Evolutionary conservation across 2,329 filamentous ascomycete genomes (phyloP).

Genomic region (Dendrostoma leiphaemia): DNA sequence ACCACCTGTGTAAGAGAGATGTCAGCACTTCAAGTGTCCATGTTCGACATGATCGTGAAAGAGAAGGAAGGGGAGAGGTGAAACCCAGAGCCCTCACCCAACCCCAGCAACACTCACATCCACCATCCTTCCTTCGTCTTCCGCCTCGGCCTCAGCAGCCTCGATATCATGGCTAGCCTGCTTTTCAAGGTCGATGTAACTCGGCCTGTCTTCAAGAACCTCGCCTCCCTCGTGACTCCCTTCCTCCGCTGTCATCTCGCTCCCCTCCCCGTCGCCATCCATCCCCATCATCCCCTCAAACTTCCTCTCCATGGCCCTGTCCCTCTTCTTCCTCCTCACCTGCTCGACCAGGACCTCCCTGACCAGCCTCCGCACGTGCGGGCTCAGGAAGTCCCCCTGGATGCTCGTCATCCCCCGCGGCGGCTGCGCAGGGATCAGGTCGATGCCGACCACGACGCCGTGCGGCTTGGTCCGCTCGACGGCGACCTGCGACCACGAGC

Average conservation of each 20-base stretch:
- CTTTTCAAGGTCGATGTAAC: constrained; percentile 67
- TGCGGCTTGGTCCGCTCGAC: constrained; percentile 71
- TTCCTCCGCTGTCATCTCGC: constrained; percentile 21
- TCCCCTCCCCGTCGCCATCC: constrained; percentile 22
- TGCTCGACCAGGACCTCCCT: constrained; percentile 69
- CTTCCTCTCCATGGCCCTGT: constrained; percentile 14
- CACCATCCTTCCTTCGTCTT: constrained; percentile 58
- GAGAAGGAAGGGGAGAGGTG: no score
- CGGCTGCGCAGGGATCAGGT: constrained; percentile 89
- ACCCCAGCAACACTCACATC: constrained; percentile 52
- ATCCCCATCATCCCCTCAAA: constrained; percentile 11
- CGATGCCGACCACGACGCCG: constrained; percentile 84
- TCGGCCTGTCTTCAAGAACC: constrained; percentile 42
- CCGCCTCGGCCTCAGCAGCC: constrained; percentile 32
- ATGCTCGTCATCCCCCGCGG: constrained; percentile 90
- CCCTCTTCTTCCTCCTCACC: constrained; percentile 44
- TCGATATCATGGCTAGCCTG: constrained; percentile 25
- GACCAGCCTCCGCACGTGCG: constrained; percentile 71
- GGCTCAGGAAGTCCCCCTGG: constrained; percentile 87
- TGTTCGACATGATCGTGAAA: no score
- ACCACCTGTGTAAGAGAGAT: constrained; percentile 63
- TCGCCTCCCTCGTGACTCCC: constrained; percentile 6
- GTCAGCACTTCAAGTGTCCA: not conserved
- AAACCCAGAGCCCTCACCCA: no score
- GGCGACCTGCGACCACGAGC: constrained; percentile 77